These are phyloP conservation scores for Lunasporangiospora selenospora DNA, from an alignment of 192 early-diverging fungal genomes.

Conservation along the genomic window DNA sequence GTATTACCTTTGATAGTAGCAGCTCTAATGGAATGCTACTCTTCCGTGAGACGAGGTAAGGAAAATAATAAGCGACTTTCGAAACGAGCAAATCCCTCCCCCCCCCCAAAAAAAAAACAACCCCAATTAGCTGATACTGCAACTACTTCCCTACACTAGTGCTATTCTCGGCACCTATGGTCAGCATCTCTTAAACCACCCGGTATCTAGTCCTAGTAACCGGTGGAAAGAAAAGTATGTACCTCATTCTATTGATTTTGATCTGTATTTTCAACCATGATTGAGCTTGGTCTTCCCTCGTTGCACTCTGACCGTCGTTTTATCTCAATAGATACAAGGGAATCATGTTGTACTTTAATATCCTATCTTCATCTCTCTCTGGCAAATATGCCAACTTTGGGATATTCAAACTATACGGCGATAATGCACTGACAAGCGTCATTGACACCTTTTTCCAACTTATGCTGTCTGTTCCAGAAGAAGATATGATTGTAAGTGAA, in stretches of 20 bases:
- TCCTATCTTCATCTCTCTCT: slow-evolving; percentile 71
- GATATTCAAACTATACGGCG: slow-evolving; percentile 86
- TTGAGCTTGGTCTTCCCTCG: neutral
- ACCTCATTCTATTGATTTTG: neutral
- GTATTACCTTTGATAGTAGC: slow-evolving; percentile 85
- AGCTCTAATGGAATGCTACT: slow-evolving; percentile 89
- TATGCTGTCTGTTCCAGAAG: slow-evolving; percentile 72
- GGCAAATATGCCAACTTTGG: slow-evolving; percentile 92
- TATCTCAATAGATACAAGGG: slow-evolving; percentile 71
- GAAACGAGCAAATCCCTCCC: too few species aligned
- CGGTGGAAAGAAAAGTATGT: slow-evolving; percentile 40
- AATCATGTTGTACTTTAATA: slow-evolving; percentile 75
- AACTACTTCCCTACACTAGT: too few species aligned
- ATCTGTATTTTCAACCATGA: too few species aligned
- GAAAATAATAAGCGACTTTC: slow-evolving; percentile 25
- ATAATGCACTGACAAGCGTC: slow-evolving; percentile 77
- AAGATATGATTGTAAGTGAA: slow-evolving; percentile 75
- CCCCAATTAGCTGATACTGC: too few species aligned
- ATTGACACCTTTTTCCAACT: slow-evolving; percentile 71
- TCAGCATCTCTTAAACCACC: slow-evolving; percentile 11
- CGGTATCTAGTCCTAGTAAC: slow-evolving; percentile 5
- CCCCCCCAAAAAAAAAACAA: too few species aligned
- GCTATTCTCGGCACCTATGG: slow-evolving; percentile 30
- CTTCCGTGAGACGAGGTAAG: slow-evolving; percentile 86
- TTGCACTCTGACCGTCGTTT: neutral